Percentiles rank a stretch among this genome's conserved stretches.
phyloP scores from a whole-genome alignment of 1,284 basidiomycete genomes.

The Exobasidium rhododendri region DNA sequence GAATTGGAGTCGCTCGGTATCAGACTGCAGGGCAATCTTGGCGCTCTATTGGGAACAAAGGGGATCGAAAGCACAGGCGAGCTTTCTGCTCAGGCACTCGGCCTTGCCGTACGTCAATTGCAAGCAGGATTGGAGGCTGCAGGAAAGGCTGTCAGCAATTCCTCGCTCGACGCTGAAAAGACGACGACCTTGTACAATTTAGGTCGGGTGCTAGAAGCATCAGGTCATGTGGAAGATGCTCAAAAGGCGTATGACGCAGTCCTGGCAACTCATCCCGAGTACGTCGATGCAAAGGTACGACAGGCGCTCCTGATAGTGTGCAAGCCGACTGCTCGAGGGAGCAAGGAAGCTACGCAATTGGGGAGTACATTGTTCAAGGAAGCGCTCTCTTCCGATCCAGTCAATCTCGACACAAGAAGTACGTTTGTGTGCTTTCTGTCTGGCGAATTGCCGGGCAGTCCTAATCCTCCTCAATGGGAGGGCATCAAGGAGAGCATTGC shows the following conservation, averaged over 20 bases:
- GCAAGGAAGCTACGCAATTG: conserved; percentile 22
- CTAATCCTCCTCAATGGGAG: conserved; percentile 39
- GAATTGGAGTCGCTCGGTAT: conserved; percentile 15
- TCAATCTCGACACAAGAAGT: conserved; percentile 46
- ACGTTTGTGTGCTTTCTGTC: conserved; percentile 52
- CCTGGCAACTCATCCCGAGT: conserved; percentile 49
- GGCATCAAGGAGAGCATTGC: conserved; percentile 50
- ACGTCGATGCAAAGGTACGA: conserved; percentile 52
- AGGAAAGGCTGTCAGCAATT: conserved; percentile 18
- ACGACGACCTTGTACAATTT: conserved; percentile 48
- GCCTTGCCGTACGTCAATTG: conserved; percentile 27
- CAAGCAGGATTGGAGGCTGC: conserved; percentile 25
- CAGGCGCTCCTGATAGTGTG: conserved; percentile 40
- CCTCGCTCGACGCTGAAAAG: conserved; percentile 20
- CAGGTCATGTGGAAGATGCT: conserved; percentile 26
- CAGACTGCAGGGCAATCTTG: conserved; percentile 19
- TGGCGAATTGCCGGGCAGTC: conserved; percentile 45
- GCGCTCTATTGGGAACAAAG: conserved; percentile 16
- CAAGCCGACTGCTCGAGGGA: conserved; percentile 1
- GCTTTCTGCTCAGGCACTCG: conserved; percentile 13
- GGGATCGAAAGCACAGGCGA: conserved; percentile 13
- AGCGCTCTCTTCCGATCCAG: conserved; percentile 44
- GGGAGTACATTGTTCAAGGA: conserved; percentile 45
- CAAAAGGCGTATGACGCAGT: conserved; percentile 44
- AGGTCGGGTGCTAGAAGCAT: conserved; percentile 41